phyloP scores from a whole-genome alignment of 495 filamentous ascomycete species.

The Tuber brumale region DNA sequence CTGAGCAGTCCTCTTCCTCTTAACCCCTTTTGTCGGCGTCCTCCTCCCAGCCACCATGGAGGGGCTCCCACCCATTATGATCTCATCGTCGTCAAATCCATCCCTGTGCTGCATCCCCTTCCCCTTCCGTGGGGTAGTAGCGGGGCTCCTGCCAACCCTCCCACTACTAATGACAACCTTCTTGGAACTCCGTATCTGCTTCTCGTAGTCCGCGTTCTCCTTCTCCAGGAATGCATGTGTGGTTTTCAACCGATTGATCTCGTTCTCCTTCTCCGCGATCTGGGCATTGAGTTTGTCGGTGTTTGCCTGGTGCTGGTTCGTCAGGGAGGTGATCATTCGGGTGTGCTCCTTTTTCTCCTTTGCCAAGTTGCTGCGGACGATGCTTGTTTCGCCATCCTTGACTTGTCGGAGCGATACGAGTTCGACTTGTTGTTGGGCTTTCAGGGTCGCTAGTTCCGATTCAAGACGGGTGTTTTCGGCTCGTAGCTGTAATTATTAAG shows the following conservation, averaged over 20 bases:
- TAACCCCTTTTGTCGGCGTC: conserved; percentile 55
- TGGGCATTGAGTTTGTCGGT: conserved; percentile 52
- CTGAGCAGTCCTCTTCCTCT: conserved; percentile 57
- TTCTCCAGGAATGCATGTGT: conserved; percentile 61
- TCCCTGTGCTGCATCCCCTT: conserved; percentile 55
- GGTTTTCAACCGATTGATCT: conserved; percentile 57
- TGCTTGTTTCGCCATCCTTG: conserved; percentile 62
- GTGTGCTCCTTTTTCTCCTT: conserved; percentile 55
- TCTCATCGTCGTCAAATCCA: conserved; percentile 68
- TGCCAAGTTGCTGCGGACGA: conserved; percentile 58
- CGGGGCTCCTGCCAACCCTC: conserved; percentile 36
- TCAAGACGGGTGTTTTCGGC: conserved; percentile 18
- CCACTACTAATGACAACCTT: conserved; percentile 18
- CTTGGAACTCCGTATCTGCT: conserved; percentile 39
- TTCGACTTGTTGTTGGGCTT: conserved; percentile 13
- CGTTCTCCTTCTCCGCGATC: conserved; percentile 51
- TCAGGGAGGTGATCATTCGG: conserved; percentile 48
- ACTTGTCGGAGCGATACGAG: conserved; percentile 36
- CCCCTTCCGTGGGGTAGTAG: conserved; percentile 56
- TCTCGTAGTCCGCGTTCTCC: conserved; percentile 56
- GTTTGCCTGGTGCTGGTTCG: conserved; percentile 53
- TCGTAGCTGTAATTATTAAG: conserved; percentile 16
- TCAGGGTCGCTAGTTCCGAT: not conserved
- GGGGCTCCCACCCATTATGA: conserved; percentile 49
- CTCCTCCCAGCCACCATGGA: conserved; percentile 45